Conservation (phyloP, 23 red algal species). For the Gracilaria vermiculophylla region DNA sequence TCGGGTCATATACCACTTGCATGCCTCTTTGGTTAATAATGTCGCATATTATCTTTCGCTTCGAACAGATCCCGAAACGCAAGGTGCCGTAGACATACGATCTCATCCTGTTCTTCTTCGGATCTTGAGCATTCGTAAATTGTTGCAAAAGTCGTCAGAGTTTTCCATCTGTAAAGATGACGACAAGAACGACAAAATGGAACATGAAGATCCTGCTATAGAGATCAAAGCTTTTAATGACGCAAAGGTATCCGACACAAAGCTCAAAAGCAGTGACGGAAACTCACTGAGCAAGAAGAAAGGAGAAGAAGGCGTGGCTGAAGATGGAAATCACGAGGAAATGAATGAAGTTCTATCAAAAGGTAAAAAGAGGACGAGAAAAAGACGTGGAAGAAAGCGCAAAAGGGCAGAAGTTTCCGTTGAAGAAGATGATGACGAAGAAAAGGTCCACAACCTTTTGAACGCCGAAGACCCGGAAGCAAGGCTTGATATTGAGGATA, state of each 20-base stretch:
- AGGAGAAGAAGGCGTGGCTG: neutral
- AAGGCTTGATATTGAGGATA: neutral
- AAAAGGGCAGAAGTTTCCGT: neutral
- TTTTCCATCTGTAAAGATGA: neutral
- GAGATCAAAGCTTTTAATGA: neutral
- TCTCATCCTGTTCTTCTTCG: conserved; percentile 52
- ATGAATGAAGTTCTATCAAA: conserved; percentile 29
- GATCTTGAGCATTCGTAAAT: conserved; percentile 30
- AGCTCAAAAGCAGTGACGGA: neutral
- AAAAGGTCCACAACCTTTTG: conserved; percentile 20
- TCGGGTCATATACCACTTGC: conserved; percentile 35
- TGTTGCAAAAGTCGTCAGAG: conserved; percentile 6
- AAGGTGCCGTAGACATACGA: conserved; percentile 11
- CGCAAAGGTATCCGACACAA: neutral
- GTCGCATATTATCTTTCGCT: conserved; percentile 55
- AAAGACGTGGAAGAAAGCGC: conserved; percentile 26
- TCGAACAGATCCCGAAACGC: conserved; percentile 54
- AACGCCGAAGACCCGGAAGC: neutral
- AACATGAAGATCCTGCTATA: neutral
- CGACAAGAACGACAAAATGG: neutral
- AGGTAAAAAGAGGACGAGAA: conserved; percentile 25
- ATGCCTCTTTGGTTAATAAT: conserved; percentile 28
- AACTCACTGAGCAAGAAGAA: neutral
- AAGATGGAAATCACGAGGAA: neutral
- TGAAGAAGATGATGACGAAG: conserved; percentile 46